These are phyloP conservation scores for Hapsidospora chrysogenum DNA, from an alignment of 495 filamentous ascomycete genomes.

Conservation along the genomic window DNA sequence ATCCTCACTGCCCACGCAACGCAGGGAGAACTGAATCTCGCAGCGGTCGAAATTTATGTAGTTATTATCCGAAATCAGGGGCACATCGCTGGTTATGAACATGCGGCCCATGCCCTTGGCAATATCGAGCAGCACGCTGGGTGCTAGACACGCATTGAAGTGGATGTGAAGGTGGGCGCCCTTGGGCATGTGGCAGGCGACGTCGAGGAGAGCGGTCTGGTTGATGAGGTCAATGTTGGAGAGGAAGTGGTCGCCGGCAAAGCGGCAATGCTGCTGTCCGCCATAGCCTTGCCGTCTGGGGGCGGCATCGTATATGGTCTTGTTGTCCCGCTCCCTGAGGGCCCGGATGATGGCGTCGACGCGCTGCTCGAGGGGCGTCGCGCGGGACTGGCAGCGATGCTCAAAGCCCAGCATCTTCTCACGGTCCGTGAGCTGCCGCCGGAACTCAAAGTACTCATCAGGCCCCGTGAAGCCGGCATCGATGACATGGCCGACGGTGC, in stretches of 20 bases:
- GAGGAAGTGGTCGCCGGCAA: conserved; percentile 29
- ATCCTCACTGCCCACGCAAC: conserved; percentile 5
- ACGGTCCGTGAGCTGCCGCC: conserved; percentile 2
- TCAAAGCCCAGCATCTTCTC: conserved; percentile 12
- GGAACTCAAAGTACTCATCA: too few species aligned
- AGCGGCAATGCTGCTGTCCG: conserved; percentile 14
- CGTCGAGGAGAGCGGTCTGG: conserved; percentile 21
- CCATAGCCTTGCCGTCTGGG: conserved; percentile 8
- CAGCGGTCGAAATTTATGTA: conserved; percentile 15
- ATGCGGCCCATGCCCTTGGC: conserved; percentile 31
- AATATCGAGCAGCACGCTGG: conserved; percentile 28
- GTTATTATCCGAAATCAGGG: conserved; percentile 11
- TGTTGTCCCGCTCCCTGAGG: conserved; percentile 15
- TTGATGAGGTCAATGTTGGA: conserved; percentile 29
- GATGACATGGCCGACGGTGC: too few species aligned
- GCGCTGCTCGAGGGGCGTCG: conserved; percentile 5
- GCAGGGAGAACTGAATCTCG: conserved; percentile 32
- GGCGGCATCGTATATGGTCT: conserved; percentile 8
- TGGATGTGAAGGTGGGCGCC: conserved; percentile 39
- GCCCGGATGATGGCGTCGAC: conserved; percentile 17
- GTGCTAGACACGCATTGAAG: conserved; percentile 36
- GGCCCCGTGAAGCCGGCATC: too few species aligned
- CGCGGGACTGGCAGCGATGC: conserved; percentile 6
- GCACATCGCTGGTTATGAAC: conserved; percentile 32
- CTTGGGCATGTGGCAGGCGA: conserved; percentile 30